Conservation (phyloP, 805 yeast genomes). For the Lipomyces sp. region DNA sequence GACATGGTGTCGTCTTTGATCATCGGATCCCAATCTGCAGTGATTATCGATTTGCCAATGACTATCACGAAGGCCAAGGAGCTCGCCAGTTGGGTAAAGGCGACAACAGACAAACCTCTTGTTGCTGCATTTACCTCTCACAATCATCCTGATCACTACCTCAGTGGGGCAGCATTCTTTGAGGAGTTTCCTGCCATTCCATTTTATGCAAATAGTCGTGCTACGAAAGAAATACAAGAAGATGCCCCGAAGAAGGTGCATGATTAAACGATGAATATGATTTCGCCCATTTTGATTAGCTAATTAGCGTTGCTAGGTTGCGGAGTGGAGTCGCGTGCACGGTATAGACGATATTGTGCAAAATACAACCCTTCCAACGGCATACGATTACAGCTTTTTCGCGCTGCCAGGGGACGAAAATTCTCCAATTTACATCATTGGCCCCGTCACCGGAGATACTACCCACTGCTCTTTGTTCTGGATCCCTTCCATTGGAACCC, state of each 20-base stretch:
- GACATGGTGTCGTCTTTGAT: neutral
- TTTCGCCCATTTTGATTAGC: neutral
- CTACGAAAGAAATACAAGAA: neutral
- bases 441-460: neutral
- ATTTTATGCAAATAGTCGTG: neutral
- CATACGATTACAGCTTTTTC: neutral
- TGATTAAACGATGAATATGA: neutral
- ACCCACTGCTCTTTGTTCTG: neutral
- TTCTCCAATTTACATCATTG: neutral
- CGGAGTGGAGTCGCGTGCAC: neutral
- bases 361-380: neutral
- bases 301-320: neutral
- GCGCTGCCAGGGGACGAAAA: neutral
- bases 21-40: neutral
- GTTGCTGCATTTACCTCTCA: neutral
- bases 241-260: neutral
- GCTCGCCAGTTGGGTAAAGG: neutral
- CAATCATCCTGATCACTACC: neutral
- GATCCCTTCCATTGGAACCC: neutral
- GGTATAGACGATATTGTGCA: neutral
- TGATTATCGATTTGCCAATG: neutral
- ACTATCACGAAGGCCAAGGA: neutral
- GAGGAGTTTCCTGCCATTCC: neutral
- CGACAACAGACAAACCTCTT: neutral
- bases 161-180: neutral